These are phyloP conservation scores for Dichotomocladium elegans DNA, from an alignment of 371 early-diverging fungal genomes.

Conservation along the genomic window DNA sequence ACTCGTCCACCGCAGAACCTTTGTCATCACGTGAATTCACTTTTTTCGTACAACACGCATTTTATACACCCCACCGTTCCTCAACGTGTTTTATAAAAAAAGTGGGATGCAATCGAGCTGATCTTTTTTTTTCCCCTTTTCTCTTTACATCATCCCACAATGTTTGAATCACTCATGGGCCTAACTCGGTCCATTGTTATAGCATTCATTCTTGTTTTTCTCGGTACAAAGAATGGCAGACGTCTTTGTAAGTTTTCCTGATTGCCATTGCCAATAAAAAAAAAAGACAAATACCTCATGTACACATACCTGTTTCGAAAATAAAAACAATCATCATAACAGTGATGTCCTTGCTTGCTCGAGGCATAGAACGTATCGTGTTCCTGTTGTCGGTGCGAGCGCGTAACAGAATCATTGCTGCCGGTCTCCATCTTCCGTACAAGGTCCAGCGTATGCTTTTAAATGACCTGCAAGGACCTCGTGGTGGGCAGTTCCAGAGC, in stretches of 20 bases:
- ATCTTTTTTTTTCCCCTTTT: too few species aligned
- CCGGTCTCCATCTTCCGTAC: conserved; percentile 1
- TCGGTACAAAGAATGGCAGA: conserved; percentile 15
- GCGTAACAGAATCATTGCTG: conserved; percentile 2
- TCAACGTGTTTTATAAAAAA: too few species aligned
- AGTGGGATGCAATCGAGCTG: too few species aligned
- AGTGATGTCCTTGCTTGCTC: not conserved
- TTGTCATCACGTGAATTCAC: too few species aligned
- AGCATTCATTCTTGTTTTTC: conserved; percentile 3
- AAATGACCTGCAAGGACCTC: not conserved
- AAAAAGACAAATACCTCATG: not conserved
- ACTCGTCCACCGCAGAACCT: too few species aligned
- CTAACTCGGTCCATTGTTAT: not conserved
- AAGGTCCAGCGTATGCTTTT: not conserved
- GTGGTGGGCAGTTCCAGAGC: not conserved
- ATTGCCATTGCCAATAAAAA: not conserved
- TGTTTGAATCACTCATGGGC: too few species aligned
- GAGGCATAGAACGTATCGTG: not conserved
- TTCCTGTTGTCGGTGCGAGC: not conserved
- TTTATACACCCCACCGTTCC: too few species aligned
- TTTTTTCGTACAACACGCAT: too few species aligned
- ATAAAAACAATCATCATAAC: too few species aligned
- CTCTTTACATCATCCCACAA: too few species aligned
- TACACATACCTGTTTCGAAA: not conserved
- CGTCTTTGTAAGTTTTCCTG: conserved; percentile 7